Evolutionary conservation across 345 rosid genomes (phyloP).

Genomic region (Populus davidiana): DNA sequence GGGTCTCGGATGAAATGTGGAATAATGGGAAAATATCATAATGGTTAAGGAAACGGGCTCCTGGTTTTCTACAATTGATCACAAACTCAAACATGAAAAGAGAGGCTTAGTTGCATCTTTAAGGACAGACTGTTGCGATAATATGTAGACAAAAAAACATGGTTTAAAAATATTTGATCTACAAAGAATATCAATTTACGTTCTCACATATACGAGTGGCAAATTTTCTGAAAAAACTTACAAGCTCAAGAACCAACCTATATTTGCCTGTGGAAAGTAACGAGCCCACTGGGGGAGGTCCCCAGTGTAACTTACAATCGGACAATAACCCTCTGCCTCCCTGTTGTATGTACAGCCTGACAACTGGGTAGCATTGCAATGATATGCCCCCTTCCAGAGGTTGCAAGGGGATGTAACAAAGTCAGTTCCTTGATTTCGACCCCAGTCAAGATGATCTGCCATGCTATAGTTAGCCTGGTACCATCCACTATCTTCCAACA

Average conservation of each 20-base stretch:
- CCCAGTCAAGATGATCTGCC: conserved; percentile 99
- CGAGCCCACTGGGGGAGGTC: conserved; percentile 98
- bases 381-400: conserved; percentile 95
- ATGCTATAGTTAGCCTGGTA: conserved; percentile 94
- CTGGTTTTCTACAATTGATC: neutral
- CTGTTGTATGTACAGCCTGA: conserved; percentile 99
- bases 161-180: neutral
- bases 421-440: conserved; percentile 87
- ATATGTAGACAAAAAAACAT: neutral
- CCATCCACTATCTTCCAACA: conserved; percentile 99
- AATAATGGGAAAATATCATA: neutral
- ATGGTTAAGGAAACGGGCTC: neutral
- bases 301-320: conserved; percentile 83
- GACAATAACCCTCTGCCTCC: conserved; percentile 99
- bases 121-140: neutral
- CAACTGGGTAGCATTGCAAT: conserved; percentile 83
- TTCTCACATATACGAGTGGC: neutral
- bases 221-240: neutral
- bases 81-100: neutral
- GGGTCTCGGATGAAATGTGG: neutral
- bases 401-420: conserved; percentile 92
- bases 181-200: neutral
- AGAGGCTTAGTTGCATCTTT: neutral
- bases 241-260: conserved; percentile 47
- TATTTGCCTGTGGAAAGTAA: conserved; percentile 92